Evolutionary conservation across 225 moss, liverwort and hornwort species (phyloP).

Genomic region (Polytrichum formosum): DNA sequence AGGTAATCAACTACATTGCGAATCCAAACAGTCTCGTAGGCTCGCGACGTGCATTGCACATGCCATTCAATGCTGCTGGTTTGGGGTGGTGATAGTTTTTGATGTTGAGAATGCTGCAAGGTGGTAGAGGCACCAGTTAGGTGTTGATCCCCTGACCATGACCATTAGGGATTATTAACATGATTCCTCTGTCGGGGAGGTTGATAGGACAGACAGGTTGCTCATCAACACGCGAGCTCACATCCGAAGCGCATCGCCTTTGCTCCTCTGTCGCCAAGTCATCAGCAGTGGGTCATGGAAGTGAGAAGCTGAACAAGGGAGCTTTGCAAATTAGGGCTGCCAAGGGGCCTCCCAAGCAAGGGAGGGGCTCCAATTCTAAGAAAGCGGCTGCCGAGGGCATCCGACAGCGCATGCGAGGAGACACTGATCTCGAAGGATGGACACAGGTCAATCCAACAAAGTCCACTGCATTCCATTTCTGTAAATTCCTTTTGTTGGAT

Average conservation of each 20-base stretch:
- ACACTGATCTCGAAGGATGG: conserved; percentile 76
- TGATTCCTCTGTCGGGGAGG: not conserved
- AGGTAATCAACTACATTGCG: too few species aligned
- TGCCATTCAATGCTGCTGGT: not conserved
- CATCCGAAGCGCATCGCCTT: conserved; percentile 11
- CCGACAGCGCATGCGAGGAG: conserved; percentile 70
- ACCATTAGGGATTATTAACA: not conserved
- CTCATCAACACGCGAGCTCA: conserved; percentile 26
- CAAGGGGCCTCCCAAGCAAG: conserved; percentile 81
- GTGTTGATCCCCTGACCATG: not conserved
- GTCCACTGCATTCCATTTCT: not conserved
- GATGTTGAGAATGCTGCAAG: not conserved
- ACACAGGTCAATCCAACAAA: conserved; percentile 43
- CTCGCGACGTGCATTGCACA: not conserved
- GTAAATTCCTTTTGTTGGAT: not conserved
- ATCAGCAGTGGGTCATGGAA: conserved; percentile 12
- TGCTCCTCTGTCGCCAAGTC: conserved; percentile 6
- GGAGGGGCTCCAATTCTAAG: conserved; percentile 71
- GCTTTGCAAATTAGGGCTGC: conserved; percentile 37
- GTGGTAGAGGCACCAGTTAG: not conserved
- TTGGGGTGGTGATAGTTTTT: not conserved
- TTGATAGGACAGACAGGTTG: conserved; percentile 30
- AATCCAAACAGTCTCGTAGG: not conserved
- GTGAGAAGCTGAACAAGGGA: conserved; percentile 1
- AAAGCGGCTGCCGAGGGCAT: conserved; percentile 75